Evolutionary conservation across 1,284 basidiomycete genomes (phyloP).

Genomic region (Ustilago trichophora): DNA sequence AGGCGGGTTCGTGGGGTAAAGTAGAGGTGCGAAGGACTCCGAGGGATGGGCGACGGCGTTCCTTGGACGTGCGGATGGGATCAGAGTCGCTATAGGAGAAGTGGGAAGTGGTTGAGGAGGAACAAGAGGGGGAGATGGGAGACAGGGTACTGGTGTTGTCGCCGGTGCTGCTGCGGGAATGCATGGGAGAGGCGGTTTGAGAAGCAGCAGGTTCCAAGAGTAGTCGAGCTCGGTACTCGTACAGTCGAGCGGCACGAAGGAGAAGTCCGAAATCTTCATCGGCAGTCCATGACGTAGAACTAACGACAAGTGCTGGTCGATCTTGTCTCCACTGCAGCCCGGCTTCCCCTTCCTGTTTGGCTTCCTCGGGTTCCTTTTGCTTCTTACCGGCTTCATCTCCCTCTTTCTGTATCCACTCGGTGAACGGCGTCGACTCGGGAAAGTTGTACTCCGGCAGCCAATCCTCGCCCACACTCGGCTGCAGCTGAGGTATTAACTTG

Average conservation of each 20-base stretch:
- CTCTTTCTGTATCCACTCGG: background rate
- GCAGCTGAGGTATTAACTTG: constrained; percentile 21
- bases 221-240: constrained; percentile 72
- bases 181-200: background rate
- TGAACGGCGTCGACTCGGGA: constrained; percentile 45
- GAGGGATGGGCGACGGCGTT: constrained; percentile 34
- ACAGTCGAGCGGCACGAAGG: constrained; percentile 67
- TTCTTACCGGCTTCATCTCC: no score
- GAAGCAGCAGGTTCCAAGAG: constrained; percentile 9
- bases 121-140: constrained; percentile 20
- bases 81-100: background rate
- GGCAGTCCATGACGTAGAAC: constrained; percentile 95
- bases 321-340: constrained; percentile 28
- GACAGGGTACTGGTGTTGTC: constrained; percentile 30
- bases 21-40: constrained; percentile 19
- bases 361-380: no score
- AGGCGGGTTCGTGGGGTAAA: constrained; percentile 36
- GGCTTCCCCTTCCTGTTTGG: no score
- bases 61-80: constrained; percentile 23
- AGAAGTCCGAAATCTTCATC: constrained; percentile 94
- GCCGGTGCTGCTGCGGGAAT: constrained; percentile 22
- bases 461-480: constrained; percentile 19
- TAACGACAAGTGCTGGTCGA: constrained; percentile 85
- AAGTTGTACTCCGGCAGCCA: constrained; percentile 23
- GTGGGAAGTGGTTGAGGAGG: constrained; percentile 4